These are phyloP conservation scores for Pestalotiopsis sp. DNA, from an alignment of 2,329 filamentous ascomycete species.

Conservation along the genomic window DNA sequence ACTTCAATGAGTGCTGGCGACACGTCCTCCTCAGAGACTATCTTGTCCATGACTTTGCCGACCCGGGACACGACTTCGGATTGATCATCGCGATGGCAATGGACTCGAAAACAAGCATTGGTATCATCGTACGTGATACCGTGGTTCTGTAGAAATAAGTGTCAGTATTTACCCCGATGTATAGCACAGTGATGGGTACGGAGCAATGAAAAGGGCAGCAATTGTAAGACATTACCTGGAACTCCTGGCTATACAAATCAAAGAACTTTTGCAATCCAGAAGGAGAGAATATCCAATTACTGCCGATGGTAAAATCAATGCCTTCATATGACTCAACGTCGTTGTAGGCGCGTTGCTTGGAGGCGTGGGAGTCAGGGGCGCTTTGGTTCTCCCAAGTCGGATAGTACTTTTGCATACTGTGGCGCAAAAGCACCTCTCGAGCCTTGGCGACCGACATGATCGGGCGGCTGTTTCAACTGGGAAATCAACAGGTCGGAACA, in stretches of 20 bases:
- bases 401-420: background rate
- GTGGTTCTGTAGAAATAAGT: background rate
- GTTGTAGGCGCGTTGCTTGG: background rate
- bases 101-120: constrained; percentile 12
- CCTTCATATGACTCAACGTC: background rate
- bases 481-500: no score
- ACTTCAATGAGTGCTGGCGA: constrained; percentile 2
- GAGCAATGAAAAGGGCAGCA: background rate
- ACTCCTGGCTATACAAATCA: background rate
- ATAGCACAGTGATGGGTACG: background rate
- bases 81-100: background rate
- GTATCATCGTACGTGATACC: constrained; percentile 10
- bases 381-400: background rate
- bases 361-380: background rate
- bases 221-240: background rate
- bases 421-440: background rate
- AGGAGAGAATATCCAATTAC: constrained; percentile 15
- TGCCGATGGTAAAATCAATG: constrained; percentile 3
- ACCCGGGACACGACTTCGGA: background rate
- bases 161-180: background rate
- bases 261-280: constrained; percentile 12
- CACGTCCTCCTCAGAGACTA: constrained; percentile 9
- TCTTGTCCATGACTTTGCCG: constrained; percentile 6
- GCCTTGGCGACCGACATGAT: no score
- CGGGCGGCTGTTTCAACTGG: no score